A percentile compares a stretch with the other conserved stretches of the same genome.
Evolutionary conservation across 1,139 yeast species (phyloP).

Genomic region (Blastobotrys elegans): DNA sequence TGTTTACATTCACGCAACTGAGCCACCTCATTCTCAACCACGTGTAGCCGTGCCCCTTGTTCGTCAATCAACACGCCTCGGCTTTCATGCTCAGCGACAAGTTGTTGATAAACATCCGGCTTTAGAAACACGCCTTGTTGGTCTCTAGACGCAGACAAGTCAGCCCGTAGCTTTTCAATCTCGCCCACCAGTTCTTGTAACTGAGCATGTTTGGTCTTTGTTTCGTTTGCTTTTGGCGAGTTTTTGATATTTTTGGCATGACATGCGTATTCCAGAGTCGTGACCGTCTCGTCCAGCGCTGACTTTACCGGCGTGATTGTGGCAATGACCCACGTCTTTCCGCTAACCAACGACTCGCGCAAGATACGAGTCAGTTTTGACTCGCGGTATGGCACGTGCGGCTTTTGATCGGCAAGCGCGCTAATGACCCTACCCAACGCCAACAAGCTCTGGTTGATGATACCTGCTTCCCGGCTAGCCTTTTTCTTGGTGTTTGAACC

Average conservation of each 20-base stretch:
- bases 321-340: constrained; percentile 75
- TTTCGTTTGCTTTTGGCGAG: constrained; percentile 60
- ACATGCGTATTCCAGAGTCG: constrained; percentile 80
- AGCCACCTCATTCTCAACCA: constrained; percentile 35
- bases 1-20: too few species aligned
- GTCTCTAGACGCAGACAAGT: constrained; percentile 55
- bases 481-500: constrained; percentile 68
- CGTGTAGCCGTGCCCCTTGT: constrained; percentile 38
- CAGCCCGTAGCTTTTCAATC: constrained; percentile 54
- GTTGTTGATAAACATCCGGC: constrained; percentile 40
- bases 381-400: constrained; percentile 81
- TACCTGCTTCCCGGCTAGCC: constrained; percentile 77
- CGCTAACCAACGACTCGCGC: constrained; percentile 83
- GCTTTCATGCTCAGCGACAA: constrained; percentile 43
- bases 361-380: constrained; percentile 73
- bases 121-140: constrained; percentile 52
- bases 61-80: constrained; percentile 39
- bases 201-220: constrained; percentile 46
- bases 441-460: constrained; percentile 75
- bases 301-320: constrained; percentile 76
- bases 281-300: constrained; percentile 70
- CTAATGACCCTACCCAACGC: constrained; percentile 84
- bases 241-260: constrained; percentile 73
- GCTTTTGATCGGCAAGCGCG: constrained; percentile 53
- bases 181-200: constrained; percentile 49